Evolutionary conservation across 2,329 filamentous ascomycete genomes (phyloP).

Genomic region (Chrysoporthe puriensis): DNA sequence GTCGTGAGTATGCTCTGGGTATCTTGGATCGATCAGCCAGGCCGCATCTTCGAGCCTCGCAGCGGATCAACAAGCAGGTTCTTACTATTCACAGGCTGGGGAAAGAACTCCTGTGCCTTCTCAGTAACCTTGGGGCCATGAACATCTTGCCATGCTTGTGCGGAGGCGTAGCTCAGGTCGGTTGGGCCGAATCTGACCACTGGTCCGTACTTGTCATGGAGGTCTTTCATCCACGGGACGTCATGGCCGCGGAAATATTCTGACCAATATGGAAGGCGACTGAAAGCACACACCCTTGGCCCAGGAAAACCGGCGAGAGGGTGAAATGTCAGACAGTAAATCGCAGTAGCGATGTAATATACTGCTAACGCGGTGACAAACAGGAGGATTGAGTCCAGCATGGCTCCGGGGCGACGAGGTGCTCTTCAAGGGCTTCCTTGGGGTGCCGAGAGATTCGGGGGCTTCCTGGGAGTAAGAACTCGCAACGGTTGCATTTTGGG

Average conservation of each 20-base stretch:
- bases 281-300: constrained; percentile 30
- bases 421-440: neutral
- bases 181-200: constrained; percentile 17
- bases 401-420: neutral
- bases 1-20: constrained; percentile 31
- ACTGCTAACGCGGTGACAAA: neutral
- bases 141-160: constrained; percentile 33
- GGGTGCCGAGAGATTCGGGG: no score
- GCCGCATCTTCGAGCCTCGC: no score
- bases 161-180: constrained; percentile 19
- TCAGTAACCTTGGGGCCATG: constrained; percentile 27
- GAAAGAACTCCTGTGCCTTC: constrained; percentile 30
- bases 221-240: constrained; percentile 31
- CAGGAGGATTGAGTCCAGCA: constrained; percentile 2
- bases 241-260: constrained; percentile 30
- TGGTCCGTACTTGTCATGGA: constrained; percentile 29
- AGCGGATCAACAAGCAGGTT: neutral
- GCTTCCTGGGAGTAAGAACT: neutral
- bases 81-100: constrained; percentile 31
- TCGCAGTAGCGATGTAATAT: constrained; percentile 11
- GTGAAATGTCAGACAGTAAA: constrained; percentile 31
- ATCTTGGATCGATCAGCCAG: constrained; percentile 8
- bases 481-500: neutral
- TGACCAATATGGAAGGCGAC: constrained; percentile 34
- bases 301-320: constrained; percentile 34